phyloP scores from a whole-genome alignment of 257 asterid species.

The Nicotiana noctiflora region DNA sequence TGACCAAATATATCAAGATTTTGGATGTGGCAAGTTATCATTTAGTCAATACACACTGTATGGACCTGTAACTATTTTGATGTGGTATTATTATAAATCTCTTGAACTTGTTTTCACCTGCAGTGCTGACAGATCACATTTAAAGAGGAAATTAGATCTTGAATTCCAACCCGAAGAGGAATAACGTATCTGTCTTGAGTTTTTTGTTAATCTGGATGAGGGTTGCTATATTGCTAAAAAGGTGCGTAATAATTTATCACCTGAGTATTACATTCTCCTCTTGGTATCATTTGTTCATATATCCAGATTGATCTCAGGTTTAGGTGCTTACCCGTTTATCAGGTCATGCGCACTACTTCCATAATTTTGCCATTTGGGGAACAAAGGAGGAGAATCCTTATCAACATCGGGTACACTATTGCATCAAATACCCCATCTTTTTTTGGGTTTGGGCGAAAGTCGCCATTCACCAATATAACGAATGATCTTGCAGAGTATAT shows the following conservation, averaged over 20 bases:
- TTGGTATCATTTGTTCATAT: background rate
- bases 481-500: background rate
- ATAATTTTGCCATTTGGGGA: background rate
- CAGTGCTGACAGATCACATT: conserved; percentile 95
- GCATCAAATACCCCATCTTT: background rate
- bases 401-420: background rate
- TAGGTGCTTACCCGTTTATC: background rate
- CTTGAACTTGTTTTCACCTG: conserved; percentile 8
- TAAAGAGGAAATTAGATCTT: conserved; percentile 91
- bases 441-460: background rate
- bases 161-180: conserved; percentile 87
- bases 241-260: background rate
- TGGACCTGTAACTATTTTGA: background rate
- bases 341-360: background rate
- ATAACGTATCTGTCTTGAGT: conserved; percentile 4
- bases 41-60: background rate
- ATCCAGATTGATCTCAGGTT: background rate
- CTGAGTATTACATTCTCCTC: background rate
- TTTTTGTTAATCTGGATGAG: background rate
- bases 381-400: background rate
- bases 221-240: background rate
- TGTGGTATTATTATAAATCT: background rate
- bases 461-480: background rate
- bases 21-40: background rate
- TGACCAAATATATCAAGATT: background rate